A percentile compares a stretch with the other conserved stretches of the same genome.
phyloP scores from a whole-genome alignment of 2,329 filamentous ascomycete genomes.

The Beauveria sp. region DNA sequence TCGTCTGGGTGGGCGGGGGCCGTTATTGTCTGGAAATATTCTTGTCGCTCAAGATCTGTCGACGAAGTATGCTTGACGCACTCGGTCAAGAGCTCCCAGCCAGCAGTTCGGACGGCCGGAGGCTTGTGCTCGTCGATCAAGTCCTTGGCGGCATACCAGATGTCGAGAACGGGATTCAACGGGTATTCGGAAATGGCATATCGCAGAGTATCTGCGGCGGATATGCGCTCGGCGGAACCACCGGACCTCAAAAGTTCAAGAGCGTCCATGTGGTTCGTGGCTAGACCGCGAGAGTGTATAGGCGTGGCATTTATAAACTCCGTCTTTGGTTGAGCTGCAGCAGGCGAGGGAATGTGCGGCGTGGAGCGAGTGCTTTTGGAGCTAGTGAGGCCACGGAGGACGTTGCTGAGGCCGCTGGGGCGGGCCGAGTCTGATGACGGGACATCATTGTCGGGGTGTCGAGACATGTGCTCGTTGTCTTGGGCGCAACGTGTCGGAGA shows the following conservation, averaged over 20 bases:
- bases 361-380: slow-evolving; percentile 47
- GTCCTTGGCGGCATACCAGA: slow-evolving; percentile 61
- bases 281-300: slow-evolving; percentile 34
- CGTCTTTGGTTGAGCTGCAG: slow-evolving; percentile 31
- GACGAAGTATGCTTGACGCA: slow-evolving; percentile 56
- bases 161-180: slow-evolving; percentile 50
- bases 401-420: slow-evolving; percentile 51
- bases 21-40: slow-evolving; percentile 57
- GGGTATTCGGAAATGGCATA: slow-evolving; percentile 51
- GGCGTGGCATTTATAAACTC: slow-evolving; percentile 38
- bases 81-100: slow-evolving; percentile 58
- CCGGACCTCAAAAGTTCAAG: slow-evolving; percentile 49
- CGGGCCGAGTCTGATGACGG: slow-evolving; percentile 48
- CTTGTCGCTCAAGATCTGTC: slow-evolving; percentile 58
- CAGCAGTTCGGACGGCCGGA: slow-evolving; percentile 46
- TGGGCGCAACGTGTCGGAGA: slow-evolving; percentile 12
- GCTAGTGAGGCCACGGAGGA: slow-evolving; percentile 55
- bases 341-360: slow-evolving; percentile 33
- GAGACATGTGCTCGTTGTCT: slow-evolving; percentile 49
- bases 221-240: slow-evolving; percentile 43
- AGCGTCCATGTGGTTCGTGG: slow-evolving; percentile 44
- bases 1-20: slow-evolving; percentile 50
- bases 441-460: slow-evolving; percentile 48
- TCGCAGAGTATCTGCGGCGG: slow-evolving; percentile 51
- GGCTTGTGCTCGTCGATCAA: slow-evolving; percentile 52